These are phyloP conservation scores for Crithidia fasciculata DNA, from an alignment of 208 protist genomes.

Conservation along the genomic window DNA sequence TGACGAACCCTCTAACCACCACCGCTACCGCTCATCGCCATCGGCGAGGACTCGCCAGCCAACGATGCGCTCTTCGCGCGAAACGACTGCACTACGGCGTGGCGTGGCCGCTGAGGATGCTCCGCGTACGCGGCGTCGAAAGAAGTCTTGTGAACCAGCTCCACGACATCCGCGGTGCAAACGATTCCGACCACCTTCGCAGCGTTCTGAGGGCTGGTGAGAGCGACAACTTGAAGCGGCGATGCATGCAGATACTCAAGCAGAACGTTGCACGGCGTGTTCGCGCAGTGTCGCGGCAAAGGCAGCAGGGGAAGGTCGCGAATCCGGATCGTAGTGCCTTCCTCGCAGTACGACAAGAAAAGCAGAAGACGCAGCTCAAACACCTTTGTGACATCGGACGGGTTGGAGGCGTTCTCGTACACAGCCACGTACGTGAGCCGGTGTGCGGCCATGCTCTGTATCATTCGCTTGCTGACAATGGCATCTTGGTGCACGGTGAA, in stretches of 20 bases:
- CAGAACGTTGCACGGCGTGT: constrained; percentile 54
- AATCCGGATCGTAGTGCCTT: constrained; percentile 39
- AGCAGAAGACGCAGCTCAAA: constrained; percentile 66
- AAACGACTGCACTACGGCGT: constrained; percentile 38
- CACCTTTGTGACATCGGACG: constrained; percentile 52
- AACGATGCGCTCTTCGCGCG: constrained; percentile 26
- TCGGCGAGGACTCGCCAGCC: constrained; percentile 7
- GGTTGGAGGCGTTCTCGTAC: constrained; percentile 57
- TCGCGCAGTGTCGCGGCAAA: constrained; percentile 44
- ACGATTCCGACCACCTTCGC: constrained; percentile 52
- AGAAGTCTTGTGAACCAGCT: constrained; percentile 63
- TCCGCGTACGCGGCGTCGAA: constrained; percentile 46
- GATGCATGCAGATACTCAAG: constrained; percentile 50
- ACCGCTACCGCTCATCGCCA: background rate
- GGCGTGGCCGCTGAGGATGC: constrained; percentile 8
- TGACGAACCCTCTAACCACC: background rate
- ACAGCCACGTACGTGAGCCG: constrained; percentile 58
- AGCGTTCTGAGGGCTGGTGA: constrained; percentile 35
- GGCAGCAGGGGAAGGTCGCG: constrained; percentile 59
- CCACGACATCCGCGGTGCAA: constrained; percentile 57
- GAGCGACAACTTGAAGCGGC: constrained; percentile 45
- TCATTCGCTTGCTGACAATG: constrained; percentile 49
- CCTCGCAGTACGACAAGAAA: constrained; percentile 58
- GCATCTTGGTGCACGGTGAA: constrained; percentile 61
- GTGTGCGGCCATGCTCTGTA: constrained; percentile 48